Conservation (phyloP, 2,329 filamentous ascomycete species). For the Sporothrix variecibatus region DNA sequence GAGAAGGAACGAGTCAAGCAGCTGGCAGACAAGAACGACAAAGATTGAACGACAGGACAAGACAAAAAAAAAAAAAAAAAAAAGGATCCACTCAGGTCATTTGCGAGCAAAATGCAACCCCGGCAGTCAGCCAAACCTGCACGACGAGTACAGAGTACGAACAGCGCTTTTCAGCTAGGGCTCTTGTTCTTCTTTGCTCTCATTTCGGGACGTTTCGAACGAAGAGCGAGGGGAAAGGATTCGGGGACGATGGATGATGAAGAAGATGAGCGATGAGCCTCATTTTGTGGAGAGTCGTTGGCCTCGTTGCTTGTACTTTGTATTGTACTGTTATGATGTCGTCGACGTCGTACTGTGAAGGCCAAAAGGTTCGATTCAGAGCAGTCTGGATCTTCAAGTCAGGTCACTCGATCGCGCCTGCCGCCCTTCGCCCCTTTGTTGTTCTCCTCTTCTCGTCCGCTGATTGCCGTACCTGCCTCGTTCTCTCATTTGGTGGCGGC, state of each 20-base stretch:
- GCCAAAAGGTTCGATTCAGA: background rate
- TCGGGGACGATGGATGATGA: background rate
- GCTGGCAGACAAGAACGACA: background rate
- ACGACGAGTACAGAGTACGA: too few species aligned
- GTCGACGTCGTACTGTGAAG: too few species aligned
- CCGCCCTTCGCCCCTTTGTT: background rate
- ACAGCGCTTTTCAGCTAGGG: too few species aligned
- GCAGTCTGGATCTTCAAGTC: background rate
- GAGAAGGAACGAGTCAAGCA: background rate
- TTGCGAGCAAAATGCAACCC: too few species aligned
- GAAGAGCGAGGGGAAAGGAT: background rate
- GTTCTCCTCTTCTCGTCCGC: too few species aligned
- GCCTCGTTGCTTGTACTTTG: too few species aligned
- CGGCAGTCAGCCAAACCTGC: too few species aligned
- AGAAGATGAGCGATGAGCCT: background rate
- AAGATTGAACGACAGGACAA: background rate
- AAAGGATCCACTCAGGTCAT: too few species aligned
- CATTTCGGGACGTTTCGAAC: background rate
- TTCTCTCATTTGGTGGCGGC: constrained; percentile 1
- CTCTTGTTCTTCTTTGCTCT: background rate
- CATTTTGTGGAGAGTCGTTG: background rate
- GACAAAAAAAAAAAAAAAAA: too few species aligned
- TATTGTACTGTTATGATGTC: too few species aligned
- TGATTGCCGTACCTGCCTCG: background rate
- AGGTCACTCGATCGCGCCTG: background rate